Evolutionary conservation across 257 asterid species (phyloP), one percentile per base, ranked within the genome.

Genomic region (Sherardia arvensis): DNA sequence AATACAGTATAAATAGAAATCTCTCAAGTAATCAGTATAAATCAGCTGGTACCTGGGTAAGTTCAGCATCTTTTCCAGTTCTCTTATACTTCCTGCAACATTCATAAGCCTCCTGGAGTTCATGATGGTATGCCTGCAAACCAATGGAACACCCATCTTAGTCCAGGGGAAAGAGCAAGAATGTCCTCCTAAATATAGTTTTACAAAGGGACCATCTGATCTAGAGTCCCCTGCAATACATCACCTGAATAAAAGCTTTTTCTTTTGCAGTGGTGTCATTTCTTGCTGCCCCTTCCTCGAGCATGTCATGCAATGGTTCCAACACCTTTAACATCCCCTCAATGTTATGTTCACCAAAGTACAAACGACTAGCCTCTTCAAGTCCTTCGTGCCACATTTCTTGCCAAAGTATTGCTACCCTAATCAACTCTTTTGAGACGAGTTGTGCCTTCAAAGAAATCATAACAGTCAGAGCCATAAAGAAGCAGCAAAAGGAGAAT

Each of bases 341-440:
- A 73, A 87, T 90, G 76, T 93, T 93, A 79, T 79, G 97, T 74
- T 93, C 99, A 60, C 99, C 99, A 66, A 93, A 93, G 78, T 90
- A 93, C 67, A 93, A 71, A 75, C 99, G 99, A 68, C 99, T 93
- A 9, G 99, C 99, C 84, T 93, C 97, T 81, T 93, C 99, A 74
- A 93, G 76, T 63, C 86, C 97, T 74, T 90, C 97, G 66, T 93
- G 99, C 99, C 97, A 93, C 96, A 81, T 81, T 83, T 93, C 99
- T 79, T 90, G 99, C 99, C 96, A 93, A 67, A 93, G 94, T 78
- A 93, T 93, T 59, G 99, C 97, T 61, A 93, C 96, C 77, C 99
- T 86, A 55, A 93, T 85, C 84, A 93, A 85, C 88, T 93, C 99
- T 68, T 81, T 84, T 8, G 99, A 93, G 62, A 93, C 96, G 59